Evolutionary conservation across 75 land plant genomes (phyloP), one percentile per base, ranked within the genome.

Genomic region (Larix kaempferi): DNA sequence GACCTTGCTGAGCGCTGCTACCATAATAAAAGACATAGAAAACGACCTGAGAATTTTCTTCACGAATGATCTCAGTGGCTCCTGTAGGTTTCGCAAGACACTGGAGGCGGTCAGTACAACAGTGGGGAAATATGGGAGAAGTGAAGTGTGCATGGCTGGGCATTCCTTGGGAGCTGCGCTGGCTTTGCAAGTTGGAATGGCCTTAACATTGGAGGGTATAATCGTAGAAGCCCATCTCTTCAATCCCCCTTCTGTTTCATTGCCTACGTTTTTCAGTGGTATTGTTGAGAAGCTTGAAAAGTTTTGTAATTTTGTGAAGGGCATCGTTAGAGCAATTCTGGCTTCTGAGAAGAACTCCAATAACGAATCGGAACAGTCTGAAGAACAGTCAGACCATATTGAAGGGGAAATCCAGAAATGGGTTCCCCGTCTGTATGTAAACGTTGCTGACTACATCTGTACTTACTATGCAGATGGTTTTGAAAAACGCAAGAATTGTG

Each of bases 161-260:
- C 94, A 92, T 71, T 89, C 92, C 2, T 37, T 92, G 57, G 94
- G 94, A 12, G 94, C 92, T 33, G 94, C 88, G 0, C 88, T 92
- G 69, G 94, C 90, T 58, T 77, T 92, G n/a, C 94, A 90, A 75
- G 87, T 84, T 3, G 94, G 94, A 1, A 88, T 85, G 74, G 81
- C 82, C 22, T 56, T 92, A 33, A 90, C 92, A 0, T 85, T 90
- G 63, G 78, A 86, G 77, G 90, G 87, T 25, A 78, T 86, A 22
- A 85, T 57, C 58, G 81, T 88, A 10, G 94, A 92, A 37, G 76
- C 92, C 3, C 94, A 92, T 83, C 80, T 92, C 79, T 92, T 92
- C 76, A 90, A 92, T 33, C 94, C 94, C 12, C 94, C 94, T 12
- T 92, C 88, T 2, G 80, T 90, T 58, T 88, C 94, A 2, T 59